Base-by-base conservation (phyloP, 441 rosid species). In the Hura crepitans region DNA sequence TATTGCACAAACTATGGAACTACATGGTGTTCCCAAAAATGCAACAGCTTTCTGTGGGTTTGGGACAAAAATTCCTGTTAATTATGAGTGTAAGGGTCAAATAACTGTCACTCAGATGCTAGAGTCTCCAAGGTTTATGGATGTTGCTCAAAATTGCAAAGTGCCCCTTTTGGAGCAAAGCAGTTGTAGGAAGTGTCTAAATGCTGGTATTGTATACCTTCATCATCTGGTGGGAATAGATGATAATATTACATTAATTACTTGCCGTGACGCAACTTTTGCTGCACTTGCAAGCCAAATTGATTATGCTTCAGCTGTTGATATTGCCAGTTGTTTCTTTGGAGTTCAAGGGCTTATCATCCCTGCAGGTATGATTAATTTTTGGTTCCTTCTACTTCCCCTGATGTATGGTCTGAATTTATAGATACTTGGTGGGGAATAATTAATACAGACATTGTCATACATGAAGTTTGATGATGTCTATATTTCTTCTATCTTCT, bases 181-280 rank as follows among this genome's bases (percentile, higher is more conserved):
- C 28, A 78, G 66, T 18, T 94, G 98, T 82, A 80, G 74, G 77
- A 89, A 74, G 70, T 94, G 98, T 78, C 77, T 94, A 78, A 90
- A 90, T 75, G 84, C 97, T 6, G 88, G 87, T 62, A 87, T 94
- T 53, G 55, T 76, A 30, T 94, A 91, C 77, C 88, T 94, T 68
- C 96, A 73, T 75, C 89, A 72, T 75, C 78, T 88, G 28, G 85
- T 85, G 51, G 93, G 87, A 54, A 74, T 77, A 50, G 87, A 78
- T 50, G 81, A 86, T 75, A 90, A 83, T 75, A 62, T 88, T 53
- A 90, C 92, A 35, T 70, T 94, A 73, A 90, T 88, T 82, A 90
- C 92, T 73, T 94, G 98, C 70, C 85, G 96, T 33, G 96, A 88
- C 86, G 98, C 98, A 53, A 84, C 93, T 35, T 94, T 83, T 72